A percentile compares a stretch with the other conserved stretches of the same genome.
phyloP scores from a whole-genome alignment of 352 stramenopile genomes.

The Globisporangium iwayamae region DNA sequence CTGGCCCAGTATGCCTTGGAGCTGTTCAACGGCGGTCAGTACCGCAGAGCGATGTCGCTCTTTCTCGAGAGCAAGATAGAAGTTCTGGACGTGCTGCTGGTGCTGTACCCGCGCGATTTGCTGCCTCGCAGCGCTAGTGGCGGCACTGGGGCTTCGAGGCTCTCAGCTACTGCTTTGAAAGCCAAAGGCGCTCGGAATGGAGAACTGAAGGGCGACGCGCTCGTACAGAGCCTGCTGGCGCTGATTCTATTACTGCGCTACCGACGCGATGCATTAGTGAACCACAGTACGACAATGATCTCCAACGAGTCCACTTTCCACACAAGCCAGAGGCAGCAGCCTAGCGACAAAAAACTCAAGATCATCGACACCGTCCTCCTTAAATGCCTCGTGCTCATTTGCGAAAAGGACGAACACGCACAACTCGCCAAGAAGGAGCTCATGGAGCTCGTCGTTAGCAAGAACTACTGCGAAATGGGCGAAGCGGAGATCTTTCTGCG shows the following conservation, averaged over 20 bases:
- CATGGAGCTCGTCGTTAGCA: conserved; percentile 41
- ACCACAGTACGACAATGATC: background rate
- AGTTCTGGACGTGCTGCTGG: conserved; percentile 64
- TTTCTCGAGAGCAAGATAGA: conserved; percentile 46
- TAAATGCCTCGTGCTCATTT: conserved; percentile 74
- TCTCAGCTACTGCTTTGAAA: background rate
- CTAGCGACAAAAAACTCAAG: conserved; percentile 25
- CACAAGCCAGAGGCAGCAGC: background rate
- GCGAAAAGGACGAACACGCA: conserved; percentile 38
- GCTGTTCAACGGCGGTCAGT: conserved; percentile 42
- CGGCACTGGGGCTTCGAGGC: conserved; percentile 14
- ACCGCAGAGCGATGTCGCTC: conserved; percentile 54
- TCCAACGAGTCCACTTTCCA: background rate
- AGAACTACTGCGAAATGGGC: conserved; percentile 69
- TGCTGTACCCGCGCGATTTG: conserved; percentile 65
- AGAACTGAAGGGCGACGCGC: conserved; percentile 36
- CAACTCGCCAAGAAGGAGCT: conserved; percentile 38
- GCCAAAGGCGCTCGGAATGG: conserved; percentile 15
- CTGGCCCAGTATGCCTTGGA: conserved; percentile 56
- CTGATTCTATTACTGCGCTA: conserved; percentile 50
- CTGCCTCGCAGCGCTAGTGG: conserved; percentile 52
- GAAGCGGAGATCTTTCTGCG: conserved; percentile 79
- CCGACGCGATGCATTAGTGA: conserved; percentile 31
- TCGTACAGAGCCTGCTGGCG: conserved; percentile 50
- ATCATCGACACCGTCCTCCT: conserved; percentile 79